Conservation (phyloP, 306 rosid genomes). For the Lathyrus tuberosus region DNA sequence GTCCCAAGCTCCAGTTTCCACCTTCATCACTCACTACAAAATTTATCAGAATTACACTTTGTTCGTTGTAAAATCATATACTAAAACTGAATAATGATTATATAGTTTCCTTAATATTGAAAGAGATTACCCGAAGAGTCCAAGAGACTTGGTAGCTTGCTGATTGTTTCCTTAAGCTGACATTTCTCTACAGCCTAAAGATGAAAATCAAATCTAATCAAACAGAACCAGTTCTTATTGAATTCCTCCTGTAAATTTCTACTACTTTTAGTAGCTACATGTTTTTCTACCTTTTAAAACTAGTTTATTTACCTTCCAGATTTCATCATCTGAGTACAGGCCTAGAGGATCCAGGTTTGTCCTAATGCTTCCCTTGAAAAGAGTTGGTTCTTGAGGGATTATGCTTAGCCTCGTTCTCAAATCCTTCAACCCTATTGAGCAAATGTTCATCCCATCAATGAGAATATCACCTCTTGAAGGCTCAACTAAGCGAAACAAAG, state of each 20-base stretch:
- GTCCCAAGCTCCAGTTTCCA: conserved; percentile 87
- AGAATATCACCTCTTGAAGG: conserved; percentile 59
- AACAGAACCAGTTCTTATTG: background rate
- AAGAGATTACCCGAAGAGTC: conserved; percentile 59
- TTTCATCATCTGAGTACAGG: conserved; percentile 71
- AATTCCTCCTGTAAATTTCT: background rate
- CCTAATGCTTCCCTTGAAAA: conserved; percentile 74
- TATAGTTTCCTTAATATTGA: background rate
- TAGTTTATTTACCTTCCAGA: conserved; percentile 66
- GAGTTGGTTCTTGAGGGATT: conserved; percentile 90
- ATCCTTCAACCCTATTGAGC: conserved; percentile 76
- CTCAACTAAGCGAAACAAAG: conserved; percentile 83
- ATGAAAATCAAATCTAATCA: conserved; percentile 17
- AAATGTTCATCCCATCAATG: conserved; percentile 66
- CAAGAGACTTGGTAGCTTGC: conserved; percentile 58
- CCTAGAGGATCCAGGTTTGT: conserved; percentile 83
- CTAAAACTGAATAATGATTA: background rate
- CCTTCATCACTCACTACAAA: conserved; percentile 81
- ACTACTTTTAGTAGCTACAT: background rate
- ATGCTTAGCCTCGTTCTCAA: conserved; percentile 72
- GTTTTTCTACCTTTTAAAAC: background rate
- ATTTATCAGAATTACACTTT: conserved; percentile 18
- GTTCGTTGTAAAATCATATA: background rate
- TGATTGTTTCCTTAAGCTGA: conserved; percentile 66
- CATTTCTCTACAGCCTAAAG: conserved; percentile 74